Conservation (phyloP, 2,329 filamentous ascomycete genomes). For the Penicillium sp. region DNA sequence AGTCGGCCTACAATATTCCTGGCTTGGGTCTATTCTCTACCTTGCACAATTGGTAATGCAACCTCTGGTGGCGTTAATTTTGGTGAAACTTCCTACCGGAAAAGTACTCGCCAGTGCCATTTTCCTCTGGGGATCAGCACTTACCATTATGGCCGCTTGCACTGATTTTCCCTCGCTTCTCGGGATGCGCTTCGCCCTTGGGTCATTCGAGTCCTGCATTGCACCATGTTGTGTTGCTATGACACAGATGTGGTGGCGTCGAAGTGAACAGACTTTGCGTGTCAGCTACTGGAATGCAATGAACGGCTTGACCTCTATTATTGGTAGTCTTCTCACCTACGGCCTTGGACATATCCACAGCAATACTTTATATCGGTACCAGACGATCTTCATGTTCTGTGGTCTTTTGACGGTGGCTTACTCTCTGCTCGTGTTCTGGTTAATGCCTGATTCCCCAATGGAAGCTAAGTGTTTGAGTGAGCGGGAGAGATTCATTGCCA, state of each 20-base stretch:
- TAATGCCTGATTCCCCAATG: conserved; percentile 52
- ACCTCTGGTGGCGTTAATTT: conserved; percentile 52
- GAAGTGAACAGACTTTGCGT: conserved; percentile 57
- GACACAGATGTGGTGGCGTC: conserved; percentile 62
- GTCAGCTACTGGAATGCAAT: conserved; percentile 61
- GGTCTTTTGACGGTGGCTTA: conserved; percentile 52
- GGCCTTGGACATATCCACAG: conserved; percentile 59
- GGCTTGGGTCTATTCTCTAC: conserved; percentile 61
- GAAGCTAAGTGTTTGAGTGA: conserved; percentile 48
- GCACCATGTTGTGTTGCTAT: conserved; percentile 57
- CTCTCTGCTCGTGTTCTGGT: conserved; percentile 46
- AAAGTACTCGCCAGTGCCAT: conserved; percentile 55
- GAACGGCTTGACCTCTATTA: conserved; percentile 59
- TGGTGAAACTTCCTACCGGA: conserved; percentile 46
- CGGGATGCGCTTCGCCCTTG: conserved; percentile 46
- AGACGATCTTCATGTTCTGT: conserved; percentile 57
- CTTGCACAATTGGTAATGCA: conserved; percentile 61
- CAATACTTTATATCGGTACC: conserved; percentile 32
- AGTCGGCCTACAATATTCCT: conserved; percentile 53
- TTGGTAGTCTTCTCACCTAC: conserved; percentile 57
- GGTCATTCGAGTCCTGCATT: conserved; percentile 36
- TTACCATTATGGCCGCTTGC: conserved; percentile 53
- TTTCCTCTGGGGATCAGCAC: conserved; percentile 53
- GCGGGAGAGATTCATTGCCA: conserved; percentile 39
- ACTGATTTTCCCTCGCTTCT: conserved; percentile 49